Evolutionary conservation across 1,284 basidiomycete species (phyloP).

Genomic region (Gymnopus androsaceus): DNA sequence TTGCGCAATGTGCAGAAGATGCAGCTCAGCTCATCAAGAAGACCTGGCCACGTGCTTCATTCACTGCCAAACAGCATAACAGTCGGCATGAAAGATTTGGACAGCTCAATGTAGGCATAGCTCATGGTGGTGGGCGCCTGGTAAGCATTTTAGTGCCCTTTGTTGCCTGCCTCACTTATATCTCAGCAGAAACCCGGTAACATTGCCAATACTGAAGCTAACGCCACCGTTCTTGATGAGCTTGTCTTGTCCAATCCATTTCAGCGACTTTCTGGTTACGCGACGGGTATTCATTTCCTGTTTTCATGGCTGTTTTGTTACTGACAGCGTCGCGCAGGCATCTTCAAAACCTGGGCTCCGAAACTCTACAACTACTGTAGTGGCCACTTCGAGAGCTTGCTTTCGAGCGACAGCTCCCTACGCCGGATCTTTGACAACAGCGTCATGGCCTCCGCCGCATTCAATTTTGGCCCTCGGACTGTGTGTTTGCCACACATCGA

Average conservation of each 20-base stretch:
- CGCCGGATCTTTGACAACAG: slow-evolving; percentile 3
- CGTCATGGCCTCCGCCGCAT: slow-evolving; percentile 2
- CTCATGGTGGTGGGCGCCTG: slow-evolving; percentile 12
- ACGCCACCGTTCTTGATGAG: too few species aligned
- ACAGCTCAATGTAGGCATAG: slow-evolving; percentile 3
- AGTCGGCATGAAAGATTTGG: slow-evolving; percentile 12
- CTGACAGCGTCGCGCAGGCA: too few species aligned
- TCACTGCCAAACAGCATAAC: neutral
- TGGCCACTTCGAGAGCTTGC: too few species aligned
- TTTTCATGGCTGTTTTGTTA: too few species aligned
- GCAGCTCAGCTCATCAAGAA: neutral
- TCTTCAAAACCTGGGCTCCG: too few species aligned
- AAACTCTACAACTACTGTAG: too few species aligned
- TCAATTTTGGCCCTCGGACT: slow-evolving; percentile 11
- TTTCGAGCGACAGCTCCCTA: neutral
- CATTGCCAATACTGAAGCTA: too few species aligned
- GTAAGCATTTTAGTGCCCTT: neutral
- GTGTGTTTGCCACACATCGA: slow-evolving; percentile 6
- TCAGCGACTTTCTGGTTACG: too few species aligned
- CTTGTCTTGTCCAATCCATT: too few species aligned
- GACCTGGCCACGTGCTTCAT: neutral
- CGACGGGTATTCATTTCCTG: too few species aligned
- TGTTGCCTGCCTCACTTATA: slow-evolving; percentile 3
- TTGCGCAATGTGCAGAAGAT: neutral
- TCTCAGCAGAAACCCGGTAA: too few species aligned